Evolutionary conservation across 2,329 filamentous ascomycete genomes (phyloP), one percentile per base, ranked within the genome.

Genomic region (Pleoardoris graminearum): DNA sequence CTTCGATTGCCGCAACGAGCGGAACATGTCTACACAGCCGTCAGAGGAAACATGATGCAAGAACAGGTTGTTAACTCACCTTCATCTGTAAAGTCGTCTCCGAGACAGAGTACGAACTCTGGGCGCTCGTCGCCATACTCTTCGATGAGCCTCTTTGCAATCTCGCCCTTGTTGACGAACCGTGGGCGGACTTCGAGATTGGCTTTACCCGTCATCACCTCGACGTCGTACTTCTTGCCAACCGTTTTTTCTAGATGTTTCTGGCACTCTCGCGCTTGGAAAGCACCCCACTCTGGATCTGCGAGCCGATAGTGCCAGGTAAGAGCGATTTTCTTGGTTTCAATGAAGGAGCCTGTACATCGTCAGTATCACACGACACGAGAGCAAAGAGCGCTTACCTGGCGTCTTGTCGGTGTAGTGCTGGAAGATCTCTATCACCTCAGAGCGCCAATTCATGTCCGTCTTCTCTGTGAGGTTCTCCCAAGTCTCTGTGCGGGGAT

Each of bases 131-230:
- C 75, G 3, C 79, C 85, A 73, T 95, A 95, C 42, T 86, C 85
- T 19, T 84, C 78, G 32, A 97, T 86, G 16, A 99, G 81, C 5
- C 87, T 85, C 76, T 91, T 92, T 14, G 87, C 90, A 59, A 97
- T 97, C 75, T 95, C 91, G 25, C 94, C 94, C 79, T 99, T 99
- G 81, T 97, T 97, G 77, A 99, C 91, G 67, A 96, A 96, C 0
- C 87, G 92, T 23, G 93, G 93, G n/a, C 94, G 87, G 27, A 97
- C 93, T 75, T 99, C 94, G 22, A 99, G 81, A 70, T 97, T 97
- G 56, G 93, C 93, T 77, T 97, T 99, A 64, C 94, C 94, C 0
- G 86, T 84, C 91, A 97, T 97, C 54, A 99, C 91, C 66, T 97
- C 93, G 3, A 97, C 90, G 42, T 96, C 91, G 83, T 88, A 96